These are phyloP conservation scores for Xylaria cubensis DNA, from an alignment of 495 filamentous ascomycete species.

Conservation along the genomic window DNA sequence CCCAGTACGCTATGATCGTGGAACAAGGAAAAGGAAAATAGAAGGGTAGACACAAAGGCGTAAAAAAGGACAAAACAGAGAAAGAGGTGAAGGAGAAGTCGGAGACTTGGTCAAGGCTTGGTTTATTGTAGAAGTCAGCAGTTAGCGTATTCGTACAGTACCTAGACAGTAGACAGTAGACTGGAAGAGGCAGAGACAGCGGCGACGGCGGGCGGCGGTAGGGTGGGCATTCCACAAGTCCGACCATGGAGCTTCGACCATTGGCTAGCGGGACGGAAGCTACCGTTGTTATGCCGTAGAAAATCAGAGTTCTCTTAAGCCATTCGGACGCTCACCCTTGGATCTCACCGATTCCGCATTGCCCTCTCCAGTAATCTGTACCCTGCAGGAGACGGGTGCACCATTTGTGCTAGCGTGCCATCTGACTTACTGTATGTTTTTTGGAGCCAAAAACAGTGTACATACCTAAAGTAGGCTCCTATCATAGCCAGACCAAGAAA, in stretches of 20 bases:
- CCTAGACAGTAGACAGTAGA: background rate
- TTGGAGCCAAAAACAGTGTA: background rate
- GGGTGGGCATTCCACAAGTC: constrained; percentile 6
- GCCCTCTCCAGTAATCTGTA: constrained; percentile 3
- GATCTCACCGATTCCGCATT: constrained; percentile 12
- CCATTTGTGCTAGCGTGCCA: constrained; percentile 11
- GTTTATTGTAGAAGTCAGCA: background rate
- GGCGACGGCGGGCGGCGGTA: background rate
- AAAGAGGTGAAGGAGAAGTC: constrained; percentile 1
- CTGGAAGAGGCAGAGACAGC: background rate
- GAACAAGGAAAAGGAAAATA: background rate
- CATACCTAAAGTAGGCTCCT: background rate
- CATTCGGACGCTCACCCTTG: constrained; percentile 5
- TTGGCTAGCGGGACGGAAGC: constrained; percentile 22
- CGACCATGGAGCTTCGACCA: constrained; percentile 22
- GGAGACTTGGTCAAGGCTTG: constrained; percentile 5
- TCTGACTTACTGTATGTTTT: constrained; percentile 5
- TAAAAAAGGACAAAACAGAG: background rate
- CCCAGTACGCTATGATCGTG: background rate
- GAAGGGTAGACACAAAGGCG: background rate
- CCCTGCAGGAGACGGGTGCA: background rate
- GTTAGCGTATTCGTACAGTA: background rate
- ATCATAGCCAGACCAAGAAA: background rate
- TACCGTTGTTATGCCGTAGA: background rate
- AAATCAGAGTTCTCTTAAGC: constrained; percentile 13